phyloP scores from a whole-genome alignment of 495 filamentous ascomycete species.

The Tetracladium setigerum region DNA sequence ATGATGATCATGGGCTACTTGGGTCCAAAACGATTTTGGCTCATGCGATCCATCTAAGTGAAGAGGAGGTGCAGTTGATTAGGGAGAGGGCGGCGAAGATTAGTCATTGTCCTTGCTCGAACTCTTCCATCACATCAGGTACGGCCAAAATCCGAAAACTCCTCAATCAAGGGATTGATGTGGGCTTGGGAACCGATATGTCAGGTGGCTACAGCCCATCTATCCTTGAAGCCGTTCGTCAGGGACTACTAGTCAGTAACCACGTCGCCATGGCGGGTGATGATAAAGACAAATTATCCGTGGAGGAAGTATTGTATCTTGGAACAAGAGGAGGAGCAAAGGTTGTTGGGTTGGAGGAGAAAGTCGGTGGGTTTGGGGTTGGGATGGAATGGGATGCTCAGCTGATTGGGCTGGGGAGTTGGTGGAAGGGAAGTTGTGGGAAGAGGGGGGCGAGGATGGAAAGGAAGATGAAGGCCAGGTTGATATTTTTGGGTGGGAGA shows the following conservation, averaged over 20 bases:
- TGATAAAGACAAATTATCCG: slow-evolving; percentile 49
- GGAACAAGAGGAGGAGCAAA: slow-evolving; percentile 75
- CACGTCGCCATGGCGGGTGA: slow-evolving; percentile 47
- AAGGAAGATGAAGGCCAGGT: slow-evolving; percentile 40
- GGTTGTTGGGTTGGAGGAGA: slow-evolving; percentile 61
- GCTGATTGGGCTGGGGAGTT: slow-evolving; percentile 52
- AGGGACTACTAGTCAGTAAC: slow-evolving; percentile 67
- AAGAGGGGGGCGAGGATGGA: slow-evolving; percentile 15
- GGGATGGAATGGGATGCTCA: slow-evolving; percentile 92
- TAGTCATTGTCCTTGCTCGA: slow-evolving; percentile 80
- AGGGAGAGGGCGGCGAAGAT: slow-evolving; percentile 53
- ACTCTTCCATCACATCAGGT: slow-evolving; percentile 71
- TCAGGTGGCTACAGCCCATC: slow-evolving; percentile 75
- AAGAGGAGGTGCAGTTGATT: slow-evolving; percentile 56
- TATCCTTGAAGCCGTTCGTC: slow-evolving; percentile 70
- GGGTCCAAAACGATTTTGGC: slow-evolving; percentile 72
- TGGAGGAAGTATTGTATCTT: slow-evolving; percentile 85
- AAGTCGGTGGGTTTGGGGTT: slow-evolving; percentile 68
- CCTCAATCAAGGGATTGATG: slow-evolving; percentile 63
- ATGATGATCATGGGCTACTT: slow-evolving; percentile 64
- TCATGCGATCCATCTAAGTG: slow-evolving; percentile 71
- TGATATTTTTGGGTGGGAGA: slow-evolving; percentile 84
- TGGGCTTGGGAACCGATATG: slow-evolving; percentile 86
- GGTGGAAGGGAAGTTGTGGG: slow-evolving; percentile 21
- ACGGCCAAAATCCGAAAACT: slow-evolving; percentile 62